A percentile compares a stretch with the other conserved stretches of the same genome.
These are phyloP conservation scores for Blastocystis sp. DNA, from an alignment of 352 stramenopile species.

Conservation along the genomic window DNA sequence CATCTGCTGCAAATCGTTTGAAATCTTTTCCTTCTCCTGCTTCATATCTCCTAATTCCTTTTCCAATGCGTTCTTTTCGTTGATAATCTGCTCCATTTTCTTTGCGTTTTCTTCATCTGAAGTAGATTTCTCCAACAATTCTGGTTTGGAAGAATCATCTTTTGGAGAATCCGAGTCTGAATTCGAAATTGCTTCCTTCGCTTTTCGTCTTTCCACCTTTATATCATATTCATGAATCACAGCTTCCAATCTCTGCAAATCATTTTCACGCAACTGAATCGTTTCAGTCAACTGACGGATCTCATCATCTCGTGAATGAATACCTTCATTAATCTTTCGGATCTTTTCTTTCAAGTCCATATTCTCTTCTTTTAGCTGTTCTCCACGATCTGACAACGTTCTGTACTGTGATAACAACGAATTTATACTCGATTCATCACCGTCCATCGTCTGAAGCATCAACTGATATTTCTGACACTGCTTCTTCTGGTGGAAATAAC, in stretches of 20 bases:
- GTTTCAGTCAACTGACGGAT: not conserved
- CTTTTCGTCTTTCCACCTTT: not conserved
- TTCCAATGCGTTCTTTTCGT: not conserved
- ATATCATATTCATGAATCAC: not conserved
- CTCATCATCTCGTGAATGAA: slow-evolving; percentile 18
- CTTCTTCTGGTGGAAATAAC: slow-evolving; percentile 42
- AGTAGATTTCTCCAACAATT: not conserved
- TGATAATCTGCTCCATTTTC: not conserved
- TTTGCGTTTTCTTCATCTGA: not conserved
- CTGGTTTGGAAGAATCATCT: not conserved
- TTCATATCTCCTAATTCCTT: not conserved
- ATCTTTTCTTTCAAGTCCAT: slow-evolving; percentile 47
- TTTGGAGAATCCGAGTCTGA: not conserved
- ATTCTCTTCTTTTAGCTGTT: slow-evolving; percentile 34
- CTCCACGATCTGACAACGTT: not conserved
- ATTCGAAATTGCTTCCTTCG: not conserved
- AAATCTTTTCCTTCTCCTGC: not conserved
- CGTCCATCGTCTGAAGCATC: not conserved
- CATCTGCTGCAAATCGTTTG: not conserved
- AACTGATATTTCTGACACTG: slow-evolving; percentile 7
- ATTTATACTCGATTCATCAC: not conserved
- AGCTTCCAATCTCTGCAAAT: not conserved
- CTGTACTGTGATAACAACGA: not conserved
- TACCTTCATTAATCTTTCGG: not conserved
- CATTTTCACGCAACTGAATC: not conserved